phyloP scores from a whole-genome alignment of 148 eudicot genomes.

The Oxyria digyna region DNA sequence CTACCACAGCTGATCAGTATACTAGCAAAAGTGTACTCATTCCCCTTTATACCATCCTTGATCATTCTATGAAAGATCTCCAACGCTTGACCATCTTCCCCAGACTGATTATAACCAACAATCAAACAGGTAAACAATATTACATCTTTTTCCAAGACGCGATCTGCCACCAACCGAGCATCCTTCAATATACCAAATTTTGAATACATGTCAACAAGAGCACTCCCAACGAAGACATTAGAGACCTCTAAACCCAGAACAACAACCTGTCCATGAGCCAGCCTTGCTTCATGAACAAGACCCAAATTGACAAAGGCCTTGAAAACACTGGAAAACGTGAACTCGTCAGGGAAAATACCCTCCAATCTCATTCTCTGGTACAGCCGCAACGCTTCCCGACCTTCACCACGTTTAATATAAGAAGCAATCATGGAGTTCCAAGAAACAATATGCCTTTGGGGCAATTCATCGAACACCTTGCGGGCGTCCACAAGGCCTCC shows the following conservation, averaged over 20 bases:
- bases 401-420: conserved; percentile 16
- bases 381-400: conserved; percentile 16
- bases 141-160: conserved; percentile 30
- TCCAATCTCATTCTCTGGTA: conserved; percentile 22
- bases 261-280: conserved; percentile 28
- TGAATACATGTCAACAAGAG: conserved; percentile 34
- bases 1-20: conserved; percentile 29
- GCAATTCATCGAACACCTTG: conserved; percentile 31
- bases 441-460: conserved; percentile 21
- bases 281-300: conserved; percentile 17
- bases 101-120: conserved; percentile 11
- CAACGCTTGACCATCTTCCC: conserved; percentile 11
- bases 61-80: conserved; percentile 21
- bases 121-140: conserved; percentile 20
- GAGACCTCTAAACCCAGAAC: conserved; percentile 27
- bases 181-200: conserved; percentile 30
- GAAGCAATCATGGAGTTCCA: conserved; percentile 33
- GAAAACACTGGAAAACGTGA: conserved; percentile 25
- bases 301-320: conserved; percentile 33
- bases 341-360: conserved; percentile 29
- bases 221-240: conserved; percentile 30
- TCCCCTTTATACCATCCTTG: conserved; percentile 22
- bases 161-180: conserved; percentile 24
- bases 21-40: conserved; percentile 33
- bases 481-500: conserved; percentile 25